Percentiles rank a stretch among this genome's conserved stretches.
Conservation (phyloP, 192 early-diverging fungal genomes). For the Phycomyces blakesleeanus region DNA sequence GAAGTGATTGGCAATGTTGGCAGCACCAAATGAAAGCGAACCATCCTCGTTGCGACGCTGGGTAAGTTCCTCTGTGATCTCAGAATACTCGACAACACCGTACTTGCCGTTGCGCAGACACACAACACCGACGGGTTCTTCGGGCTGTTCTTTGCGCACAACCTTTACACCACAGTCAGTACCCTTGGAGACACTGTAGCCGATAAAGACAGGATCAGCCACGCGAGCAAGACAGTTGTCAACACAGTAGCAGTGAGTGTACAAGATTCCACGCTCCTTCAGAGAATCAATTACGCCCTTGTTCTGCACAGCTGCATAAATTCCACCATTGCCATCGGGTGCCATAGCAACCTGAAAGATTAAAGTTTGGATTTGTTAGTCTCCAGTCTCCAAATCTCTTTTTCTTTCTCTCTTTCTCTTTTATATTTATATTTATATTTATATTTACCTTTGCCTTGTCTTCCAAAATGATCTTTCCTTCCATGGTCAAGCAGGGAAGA, state of each 20-base stretch:
- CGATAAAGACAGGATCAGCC: conserved; percentile 94
- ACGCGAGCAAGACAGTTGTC: conserved; percentile 98
- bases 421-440: too few species aligned
- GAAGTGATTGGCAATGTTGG: conserved; percentile 99
- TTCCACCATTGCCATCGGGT: conserved; percentile 90
- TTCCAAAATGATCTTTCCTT: conserved; percentile 95
- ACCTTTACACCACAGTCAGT: conserved; percentile 95
- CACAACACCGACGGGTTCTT: conserved; percentile 94
- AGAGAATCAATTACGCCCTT: conserved; percentile 82
- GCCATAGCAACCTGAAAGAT: conserved; percentile 78
- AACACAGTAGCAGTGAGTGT: conserved; percentile 93
- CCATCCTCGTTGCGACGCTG: conserved; percentile 63
- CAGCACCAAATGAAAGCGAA: conserved; percentile 82
- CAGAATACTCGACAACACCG: conserved; percentile 95
- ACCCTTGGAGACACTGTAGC: conserved; percentile 83
- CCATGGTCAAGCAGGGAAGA: conserved; percentile 85
- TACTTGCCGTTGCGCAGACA: conserved; percentile 80
- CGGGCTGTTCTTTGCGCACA: conserved; percentile 81
- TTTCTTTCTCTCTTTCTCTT: too few species aligned
- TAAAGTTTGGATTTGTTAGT: too few species aligned
- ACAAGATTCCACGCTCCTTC: conserved; percentile 76
- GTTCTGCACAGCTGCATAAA: conserved; percentile 87
- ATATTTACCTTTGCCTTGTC: conserved; percentile 51
- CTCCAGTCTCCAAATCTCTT: too few species aligned
- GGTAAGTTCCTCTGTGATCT: conserved; percentile 78